Base-by-base conservation (phyloP, 768 basidiomycete species). In the Tricholoma bakamatsutake region DNA sequence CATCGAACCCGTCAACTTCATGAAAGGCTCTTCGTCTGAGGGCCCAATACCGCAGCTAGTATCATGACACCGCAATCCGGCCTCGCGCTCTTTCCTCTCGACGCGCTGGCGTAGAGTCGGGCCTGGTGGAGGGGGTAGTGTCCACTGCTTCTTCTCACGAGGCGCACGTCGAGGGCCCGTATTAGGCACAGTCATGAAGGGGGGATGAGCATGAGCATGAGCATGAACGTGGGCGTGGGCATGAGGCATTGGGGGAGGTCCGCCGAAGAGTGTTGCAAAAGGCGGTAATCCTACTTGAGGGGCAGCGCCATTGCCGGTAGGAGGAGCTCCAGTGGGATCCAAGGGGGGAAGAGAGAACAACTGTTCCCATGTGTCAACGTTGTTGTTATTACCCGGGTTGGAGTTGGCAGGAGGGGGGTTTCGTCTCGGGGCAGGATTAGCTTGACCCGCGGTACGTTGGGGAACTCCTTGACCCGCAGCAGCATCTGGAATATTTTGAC, bases 1-100 rank as follows among this genome's bases (percentile, higher is more conserved):
- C 33, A 59, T 69, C 57, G 49, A 65, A 8, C 62, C 67, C 0
- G 65, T 62, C 15, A 67, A 51, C 50, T 65, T 66, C 5, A 76
- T 68, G 43, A 69, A 69, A 12, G 87, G 87, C 42, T 88, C 85
- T 13, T 88, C 87, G 55, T 89, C 87, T 12, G 81, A 83, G 6
- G 87, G 87, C 0, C 88, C 90, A 28, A 90, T 66, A 2, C 87
- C 87, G 67, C 90, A 92, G 57, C 81, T 83, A 28, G 83, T 69
- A 62, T 90, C 89, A 37, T 73, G 80, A 66, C 90, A 92, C 49
- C 90, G 75, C 61, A 89, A 64, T 0, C 87, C 89, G 18, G 80
- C 77, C 65, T 88, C 87, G 18, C 84, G 79, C 67, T 91, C 90
- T 54, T 80, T 76, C 56, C 79, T 77, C 67, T 92, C 90, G 15